Evolutionary conservation across 495 filamentous ascomycete genomes (phyloP).

Genomic region (Lichina pygmaea): DNA sequence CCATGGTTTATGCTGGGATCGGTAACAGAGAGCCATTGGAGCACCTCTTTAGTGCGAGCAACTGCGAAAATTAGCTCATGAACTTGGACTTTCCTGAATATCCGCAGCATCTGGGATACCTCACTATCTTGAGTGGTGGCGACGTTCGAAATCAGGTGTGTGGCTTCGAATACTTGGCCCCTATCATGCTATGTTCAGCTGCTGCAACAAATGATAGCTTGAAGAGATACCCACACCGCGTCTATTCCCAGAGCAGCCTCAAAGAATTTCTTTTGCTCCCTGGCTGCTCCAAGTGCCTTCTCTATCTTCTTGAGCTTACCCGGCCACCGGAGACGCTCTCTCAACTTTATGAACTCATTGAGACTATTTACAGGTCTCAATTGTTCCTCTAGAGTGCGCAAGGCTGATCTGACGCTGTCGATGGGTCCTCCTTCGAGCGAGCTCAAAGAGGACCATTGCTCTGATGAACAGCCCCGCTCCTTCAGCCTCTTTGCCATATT

Average conservation of each 20-base stretch:
- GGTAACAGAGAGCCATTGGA: background rate
- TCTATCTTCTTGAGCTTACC: background rate
- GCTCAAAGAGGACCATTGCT: background rate
- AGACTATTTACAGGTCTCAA: background rate
- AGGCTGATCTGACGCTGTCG: background rate
- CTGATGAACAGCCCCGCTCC: background rate
- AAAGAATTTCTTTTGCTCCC: background rate
- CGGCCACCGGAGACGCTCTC: background rate
- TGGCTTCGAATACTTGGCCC: background rate
- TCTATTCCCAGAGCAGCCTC: background rate
- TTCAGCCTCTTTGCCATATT: background rate
- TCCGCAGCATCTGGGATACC: background rate
- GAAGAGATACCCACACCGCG: background rate
- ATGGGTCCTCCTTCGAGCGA: background rate
- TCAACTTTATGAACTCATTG: background rate
- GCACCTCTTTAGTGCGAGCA: background rate
- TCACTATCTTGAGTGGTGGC: background rate
- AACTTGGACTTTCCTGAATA: background rate
- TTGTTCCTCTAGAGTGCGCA: background rate
- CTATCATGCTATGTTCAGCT: background rate
- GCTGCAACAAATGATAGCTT: background rate
- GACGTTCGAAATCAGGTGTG: background rate
- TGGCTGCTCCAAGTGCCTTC: background rate
- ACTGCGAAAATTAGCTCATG: background rate
- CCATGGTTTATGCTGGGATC: background rate